Base-by-base conservation (phyloP, 495 filamentous ascomycete genomes). In the Pyronema domesticum region DNA sequence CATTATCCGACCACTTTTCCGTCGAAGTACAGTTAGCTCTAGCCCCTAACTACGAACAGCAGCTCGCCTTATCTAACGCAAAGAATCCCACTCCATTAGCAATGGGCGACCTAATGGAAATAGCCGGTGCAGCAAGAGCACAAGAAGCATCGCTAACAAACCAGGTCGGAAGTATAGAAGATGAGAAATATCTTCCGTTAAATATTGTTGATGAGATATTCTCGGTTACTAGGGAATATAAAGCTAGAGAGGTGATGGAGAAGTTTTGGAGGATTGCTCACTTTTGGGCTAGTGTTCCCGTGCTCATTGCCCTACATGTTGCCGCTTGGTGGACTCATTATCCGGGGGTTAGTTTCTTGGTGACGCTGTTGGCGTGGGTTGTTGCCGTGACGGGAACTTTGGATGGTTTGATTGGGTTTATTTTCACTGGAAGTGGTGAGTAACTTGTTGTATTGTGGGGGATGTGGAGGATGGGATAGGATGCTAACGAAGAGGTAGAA, bases 1-100 rank as follows among this genome's bases (percentile, higher is more conserved):
- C 85, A 0, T 71, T 98, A 37, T 93, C 85, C 58, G 89, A 98
- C 64, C 91, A 98, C 65, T 96, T 94, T 67, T 84, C 85, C 34
- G 79, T 95, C 39, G 80, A 86, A 65, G 75, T 80, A 3, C 81
- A 76, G 0, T 66, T 89, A 1, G 57, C 50, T 30, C 59, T 69
- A 17, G 53, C 58, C 13, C 65, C 60, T 3, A 59, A 42, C 47
- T 37, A 55, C 46, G 23, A 37, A 46, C 55, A 60, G 45, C 52
- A 58, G 47, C 46, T 33, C 18, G 46, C 49, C 18, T 53, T 64
- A 37, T 55, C 60, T 44, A 39, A 46, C 30, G 61, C 49, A 15
- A 39, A 51, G 19, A 49, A 48, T 23, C 47, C 57, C 17, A 33
- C 51, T 15, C 54, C 58, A 37, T 51, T 60, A 8, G 58, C 60